A percentile compares a stretch with the other conserved stretches of the same genome.
These are phyloP conservation scores for Hanseniaspora uvarum DNA, from an alignment of 1,139 yeast genomes.

Conservation along the genomic window DNA sequence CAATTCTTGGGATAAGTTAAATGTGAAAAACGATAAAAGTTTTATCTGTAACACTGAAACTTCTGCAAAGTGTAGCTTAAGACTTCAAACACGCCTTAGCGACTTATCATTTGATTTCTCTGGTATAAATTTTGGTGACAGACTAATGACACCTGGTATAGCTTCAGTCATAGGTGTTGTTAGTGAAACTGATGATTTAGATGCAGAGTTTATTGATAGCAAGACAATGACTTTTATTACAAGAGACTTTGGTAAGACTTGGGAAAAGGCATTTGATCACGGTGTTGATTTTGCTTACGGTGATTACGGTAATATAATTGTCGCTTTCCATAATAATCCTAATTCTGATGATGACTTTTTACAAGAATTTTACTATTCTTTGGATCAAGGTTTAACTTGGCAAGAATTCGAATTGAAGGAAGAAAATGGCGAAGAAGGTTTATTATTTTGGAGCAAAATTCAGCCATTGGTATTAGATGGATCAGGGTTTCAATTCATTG, in stretches of 20 bases:
- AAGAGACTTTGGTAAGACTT: slow-evolving; percentile 66
- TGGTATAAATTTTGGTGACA: slow-evolving; percentile 4
- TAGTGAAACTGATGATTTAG: slow-evolving; percentile 36
- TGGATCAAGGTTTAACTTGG: slow-evolving; percentile 73
- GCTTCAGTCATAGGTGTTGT: slow-evolving; percentile 68
- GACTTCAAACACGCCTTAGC: slow-evolving; percentile 17
- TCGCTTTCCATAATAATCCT: slow-evolving; percentile 40
- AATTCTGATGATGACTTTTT: slow-evolving; percentile 27
- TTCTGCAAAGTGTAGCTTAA: neutral
- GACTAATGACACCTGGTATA: slow-evolving; percentile 24
- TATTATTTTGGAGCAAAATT: slow-evolving; percentile 24
- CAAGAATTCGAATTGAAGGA: slow-evolving; percentile 32
- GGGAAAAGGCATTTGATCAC: slow-evolving; percentile 49
- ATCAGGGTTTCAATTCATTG: slow-evolving; percentile 49
- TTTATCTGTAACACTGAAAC: slow-evolving; percentile 9
- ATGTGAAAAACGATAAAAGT: slow-evolving; percentile 32
- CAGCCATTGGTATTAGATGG: slow-evolving; percentile 62
- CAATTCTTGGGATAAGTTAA: slow-evolving; percentile 41
- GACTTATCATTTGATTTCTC: slow-evolving; percentile 22
- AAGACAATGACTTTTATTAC: slow-evolving; percentile 47
- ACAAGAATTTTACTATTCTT: slow-evolving; percentile 44
- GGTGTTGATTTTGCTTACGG: slow-evolving; percentile 59
- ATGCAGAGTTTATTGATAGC: slow-evolving; percentile 23
- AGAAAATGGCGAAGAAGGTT: neutral
- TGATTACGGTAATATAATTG: slow-evolving; percentile 67